phyloP scores from a whole-genome alignment of 2,329 filamentous ascomycete genomes.

The Aureobasidium mangrovei region DNA sequence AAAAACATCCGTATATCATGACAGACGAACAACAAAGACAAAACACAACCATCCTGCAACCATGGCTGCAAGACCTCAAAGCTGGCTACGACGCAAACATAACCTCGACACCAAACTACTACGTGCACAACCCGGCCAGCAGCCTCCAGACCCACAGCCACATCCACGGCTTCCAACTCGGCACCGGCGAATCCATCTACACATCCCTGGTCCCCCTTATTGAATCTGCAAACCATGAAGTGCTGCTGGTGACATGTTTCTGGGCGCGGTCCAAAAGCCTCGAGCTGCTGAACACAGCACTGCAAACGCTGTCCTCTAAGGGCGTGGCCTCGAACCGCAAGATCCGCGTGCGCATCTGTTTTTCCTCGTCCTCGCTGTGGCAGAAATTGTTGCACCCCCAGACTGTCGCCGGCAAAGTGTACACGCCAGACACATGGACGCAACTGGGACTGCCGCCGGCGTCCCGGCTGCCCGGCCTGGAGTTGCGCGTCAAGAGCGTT shows the following conservation, averaged over 20 bases:
- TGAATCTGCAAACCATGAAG: conserved; percentile 50
- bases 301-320: conserved; percentile 51
- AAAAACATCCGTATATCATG: too few relatives aligned
- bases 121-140: conserved; percentile 27
- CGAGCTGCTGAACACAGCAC: conserved; percentile 46
- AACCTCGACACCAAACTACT: conserved; percentile 33
- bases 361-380: conserved; percentile 62
- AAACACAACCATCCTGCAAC: not conserved
- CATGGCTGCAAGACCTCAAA: conserved; percentile 2
- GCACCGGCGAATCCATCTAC: conserved; percentile 37
- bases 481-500: conserved; percentile 64
- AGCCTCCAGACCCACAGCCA: conserved; percentile 25
- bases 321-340: conserved; percentile 29
- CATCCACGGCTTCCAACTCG: conserved; percentile 32
- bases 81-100: conserved; percentile 4
- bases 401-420: conserved; percentile 53
- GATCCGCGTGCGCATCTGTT: conserved; percentile 61
- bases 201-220: conserved; percentile 51
- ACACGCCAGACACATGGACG: conserved; percentile 51
- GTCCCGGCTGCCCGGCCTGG: conserved; percentile 49
- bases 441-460: conserved; percentile 55
- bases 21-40: not conserved
- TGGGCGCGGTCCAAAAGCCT: conserved; percentile 62
- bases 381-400: conserved; percentile 69
- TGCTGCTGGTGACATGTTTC: conserved; percentile 75